Evolutionary conservation across 192 early-diverging fungal species (phyloP).

Genomic region (Backusella westeae): DNA sequence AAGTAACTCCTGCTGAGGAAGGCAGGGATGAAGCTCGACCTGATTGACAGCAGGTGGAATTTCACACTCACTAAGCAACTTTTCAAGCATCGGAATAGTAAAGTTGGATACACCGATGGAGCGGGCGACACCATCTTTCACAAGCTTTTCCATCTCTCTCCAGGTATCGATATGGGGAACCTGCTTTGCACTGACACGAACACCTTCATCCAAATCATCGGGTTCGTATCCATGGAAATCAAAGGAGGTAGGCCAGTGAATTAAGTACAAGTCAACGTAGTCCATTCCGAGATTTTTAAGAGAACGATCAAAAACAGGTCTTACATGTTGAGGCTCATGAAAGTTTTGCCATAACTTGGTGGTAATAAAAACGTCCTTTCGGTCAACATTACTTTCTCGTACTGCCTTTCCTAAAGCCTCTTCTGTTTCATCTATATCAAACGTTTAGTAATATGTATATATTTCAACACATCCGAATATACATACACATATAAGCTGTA

Average conservation of each 20-base stretch:
- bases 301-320: constrained; percentile 59
- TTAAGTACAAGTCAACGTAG: constrained; percentile 81
- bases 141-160: constrained; percentile 72
- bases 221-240: constrained; percentile 33
- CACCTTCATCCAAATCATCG: constrained; percentile 4
- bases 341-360: constrained; percentile 48
- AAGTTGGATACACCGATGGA: constrained; percentile 82
- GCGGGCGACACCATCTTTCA: constrained; percentile 58
- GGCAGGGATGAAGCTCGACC: constrained; percentile 52
- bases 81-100: constrained; percentile 50
- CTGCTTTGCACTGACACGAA: constrained; percentile 32
- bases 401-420: constrained; percentile 64
- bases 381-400: constrained; percentile 42
- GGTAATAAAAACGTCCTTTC: constrained; percentile 66
- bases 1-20: constrained; percentile 55
- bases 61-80: constrained; percentile 55
- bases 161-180: constrained; percentile 61
- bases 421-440: constrained; percentile 57
- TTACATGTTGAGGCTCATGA: constrained; percentile 64
- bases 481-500: constrained; percentile 34
- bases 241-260: constrained; percentile 82
- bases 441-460: background rate
- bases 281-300: constrained; percentile 69
- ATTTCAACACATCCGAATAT: background rate
- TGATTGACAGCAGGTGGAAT: constrained; percentile 77